phyloP scores from a whole-genome alignment of 2,329 filamentous ascomycete genomes.

The Cytospora mali region DNA sequence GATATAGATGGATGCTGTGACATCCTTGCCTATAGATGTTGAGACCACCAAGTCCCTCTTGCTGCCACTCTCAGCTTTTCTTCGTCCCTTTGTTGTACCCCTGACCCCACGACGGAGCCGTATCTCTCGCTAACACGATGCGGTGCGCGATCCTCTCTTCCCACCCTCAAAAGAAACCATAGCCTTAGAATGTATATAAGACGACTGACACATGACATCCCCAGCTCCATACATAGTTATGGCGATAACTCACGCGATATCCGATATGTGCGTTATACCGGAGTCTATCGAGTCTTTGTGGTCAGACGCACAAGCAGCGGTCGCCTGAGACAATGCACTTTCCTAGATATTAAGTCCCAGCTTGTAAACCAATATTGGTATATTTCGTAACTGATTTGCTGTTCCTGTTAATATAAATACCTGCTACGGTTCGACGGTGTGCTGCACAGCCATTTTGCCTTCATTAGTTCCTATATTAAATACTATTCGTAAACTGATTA shows the following conservation, averaged over 20 bases:
- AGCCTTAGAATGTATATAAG: no score
- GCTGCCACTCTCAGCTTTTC: neutral
- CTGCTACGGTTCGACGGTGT: no score
- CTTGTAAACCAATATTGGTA: neutral
- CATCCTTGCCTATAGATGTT: neutral
- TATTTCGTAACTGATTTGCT: neutral
- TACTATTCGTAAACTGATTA: no score
- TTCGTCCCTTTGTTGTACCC: neutral
- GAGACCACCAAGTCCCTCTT: constrained; percentile 28
- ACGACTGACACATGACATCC: neutral
- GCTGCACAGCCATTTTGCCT: no score
- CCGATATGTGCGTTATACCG: neutral
- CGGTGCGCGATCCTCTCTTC: neutral
- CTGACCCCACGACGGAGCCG: neutral
- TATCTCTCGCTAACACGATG: neutral
- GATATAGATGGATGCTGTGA: neutral
- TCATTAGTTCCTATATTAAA: no score
- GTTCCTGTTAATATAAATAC: no score
- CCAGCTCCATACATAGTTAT: neutral
- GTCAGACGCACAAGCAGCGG: neutral
- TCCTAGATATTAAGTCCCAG: neutral
- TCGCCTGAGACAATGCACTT: neutral
- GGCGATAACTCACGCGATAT: neutral
- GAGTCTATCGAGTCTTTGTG: neutral
- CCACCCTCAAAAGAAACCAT: neutral